Conservation (phyloP, 2,329 filamentous ascomycete genomes). For the Periglandula ipomoeae region DNA sequence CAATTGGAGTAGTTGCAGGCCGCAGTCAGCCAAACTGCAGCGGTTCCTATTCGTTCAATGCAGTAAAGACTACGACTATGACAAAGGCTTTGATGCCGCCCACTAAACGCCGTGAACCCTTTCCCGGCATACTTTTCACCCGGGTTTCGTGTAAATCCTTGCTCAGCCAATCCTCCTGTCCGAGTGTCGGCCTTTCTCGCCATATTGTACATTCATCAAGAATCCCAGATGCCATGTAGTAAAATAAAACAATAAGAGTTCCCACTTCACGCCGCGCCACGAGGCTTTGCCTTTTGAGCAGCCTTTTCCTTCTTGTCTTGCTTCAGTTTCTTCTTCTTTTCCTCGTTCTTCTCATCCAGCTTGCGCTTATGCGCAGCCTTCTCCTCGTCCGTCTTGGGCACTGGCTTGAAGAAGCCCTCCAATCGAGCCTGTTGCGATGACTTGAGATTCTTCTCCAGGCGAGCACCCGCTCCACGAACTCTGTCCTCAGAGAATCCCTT, state of each 20-base stretch:
- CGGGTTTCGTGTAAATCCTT: neutral
- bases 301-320: slow-evolving; percentile 94
- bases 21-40: too few relatives aligned
- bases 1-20: too few relatives aligned
- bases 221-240: neutral
- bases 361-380: slow-evolving; percentile 84
- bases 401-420: slow-evolving; percentile 93
- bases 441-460: slow-evolving; percentile 85
- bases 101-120: neutral
- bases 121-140: neutral
- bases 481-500: slow-evolving; percentile 97
- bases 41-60: too few relatives aligned
- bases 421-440: slow-evolving; percentile 81
- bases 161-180: too few relatives aligned
- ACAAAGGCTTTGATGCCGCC: neutral
- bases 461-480: slow-evolving; percentile 67
- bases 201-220: neutral
- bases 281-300: slow-evolving; percentile 77
- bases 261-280: slow-evolving; percentile 41
- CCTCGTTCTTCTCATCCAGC: slow-evolving; percentile 81
- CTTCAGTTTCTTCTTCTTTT: slow-evolving; percentile 93
- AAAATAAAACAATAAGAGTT: neutral
- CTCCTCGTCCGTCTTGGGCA: slow-evolving; percentile 81
- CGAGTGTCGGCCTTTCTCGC: too few relatives aligned
- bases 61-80: too few relatives aligned